A percentile compares a stretch with the other conserved stretches of the same genome.
Conservation (phyloP, 1,284 basidiomycete species). For the Xerocomus nothofagi region DNA sequence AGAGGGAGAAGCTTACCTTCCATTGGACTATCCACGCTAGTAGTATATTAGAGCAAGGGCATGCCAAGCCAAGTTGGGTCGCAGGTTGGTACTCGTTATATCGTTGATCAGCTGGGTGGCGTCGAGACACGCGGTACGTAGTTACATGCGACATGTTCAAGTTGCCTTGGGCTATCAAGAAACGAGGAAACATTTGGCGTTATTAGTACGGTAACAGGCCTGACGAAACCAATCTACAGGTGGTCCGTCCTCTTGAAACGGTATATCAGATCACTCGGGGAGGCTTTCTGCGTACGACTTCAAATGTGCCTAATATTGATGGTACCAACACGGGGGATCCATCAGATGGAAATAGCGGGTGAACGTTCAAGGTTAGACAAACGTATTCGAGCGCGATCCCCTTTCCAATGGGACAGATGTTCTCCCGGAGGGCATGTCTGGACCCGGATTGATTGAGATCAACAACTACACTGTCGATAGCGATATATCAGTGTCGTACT, state of each 20-base stretch:
- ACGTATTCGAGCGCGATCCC: slow-evolving; percentile 78
- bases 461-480: slow-evolving; percentile 58
- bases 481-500: not conserved
- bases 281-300: slow-evolving; percentile 73
- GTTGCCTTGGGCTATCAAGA: too few relatives aligned
- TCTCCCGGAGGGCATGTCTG: slow-evolving; percentile 77
- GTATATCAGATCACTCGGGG: slow-evolving; percentile 73
- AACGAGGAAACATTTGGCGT: too few relatives aligned
- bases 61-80: too few relatives aligned
- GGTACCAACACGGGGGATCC: not conserved
- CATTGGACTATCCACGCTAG: too few relatives aligned
- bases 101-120: too few relatives aligned
- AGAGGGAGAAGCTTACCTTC: too few relatives aligned
- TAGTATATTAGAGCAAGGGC: too few relatives aligned
- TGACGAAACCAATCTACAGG: too few relatives aligned
- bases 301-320: slow-evolving; percentile 51
- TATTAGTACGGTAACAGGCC: too few relatives aligned
- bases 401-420: slow-evolving; percentile 76
- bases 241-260: slow-evolving; percentile 79
- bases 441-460: slow-evolving; percentile 86
- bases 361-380: slow-evolving; percentile 22
- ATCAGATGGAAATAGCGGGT: not conserved
- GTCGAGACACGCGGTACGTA: too few relatives aligned
- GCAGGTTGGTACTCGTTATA: too few relatives aligned
- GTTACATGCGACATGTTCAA: too few relatives aligned